These are phyloP conservation scores for Pyrus bretschneideri DNA, from an alignment of 306 rosid species.

Conservation along the genomic window DNA sequence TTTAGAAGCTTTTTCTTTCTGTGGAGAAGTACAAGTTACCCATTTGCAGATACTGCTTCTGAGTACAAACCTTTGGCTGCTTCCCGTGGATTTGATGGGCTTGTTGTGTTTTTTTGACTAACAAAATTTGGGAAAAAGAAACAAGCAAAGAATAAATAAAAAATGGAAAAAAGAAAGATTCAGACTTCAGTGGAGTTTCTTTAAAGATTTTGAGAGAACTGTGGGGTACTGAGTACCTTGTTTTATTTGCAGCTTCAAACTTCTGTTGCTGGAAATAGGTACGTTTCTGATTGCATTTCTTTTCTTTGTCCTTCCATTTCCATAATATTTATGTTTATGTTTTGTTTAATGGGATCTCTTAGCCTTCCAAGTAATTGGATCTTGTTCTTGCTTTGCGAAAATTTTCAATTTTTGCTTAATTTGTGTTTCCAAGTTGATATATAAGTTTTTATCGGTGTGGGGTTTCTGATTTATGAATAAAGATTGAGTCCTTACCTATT, in stretches of 20 bases:
- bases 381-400: background rate
- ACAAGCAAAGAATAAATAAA: conserved; percentile 9
- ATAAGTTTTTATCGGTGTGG: background rate
- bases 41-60: background rate
- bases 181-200: background rate
- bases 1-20: background rate
- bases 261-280: conserved; percentile 4
- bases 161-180: background rate
- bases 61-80: background rate
- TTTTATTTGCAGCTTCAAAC: background rate
- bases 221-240: background rate
- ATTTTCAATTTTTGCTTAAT: background rate
- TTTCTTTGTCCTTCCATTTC: background rate
- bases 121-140: background rate
- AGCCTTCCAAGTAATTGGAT: background rate
- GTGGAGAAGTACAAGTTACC: background rate
- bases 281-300: background rate
- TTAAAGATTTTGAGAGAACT: background rate
- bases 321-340: background rate
- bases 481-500: background rate
- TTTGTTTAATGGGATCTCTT: background rate
- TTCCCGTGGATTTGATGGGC: background rate
- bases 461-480: background rate
- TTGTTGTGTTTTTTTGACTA: background rate
- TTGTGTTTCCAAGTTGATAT: background rate